Base-by-base conservation (phyloP, 805 yeast genomes). In the Lipomyces spencermartinsiae region DNA sequence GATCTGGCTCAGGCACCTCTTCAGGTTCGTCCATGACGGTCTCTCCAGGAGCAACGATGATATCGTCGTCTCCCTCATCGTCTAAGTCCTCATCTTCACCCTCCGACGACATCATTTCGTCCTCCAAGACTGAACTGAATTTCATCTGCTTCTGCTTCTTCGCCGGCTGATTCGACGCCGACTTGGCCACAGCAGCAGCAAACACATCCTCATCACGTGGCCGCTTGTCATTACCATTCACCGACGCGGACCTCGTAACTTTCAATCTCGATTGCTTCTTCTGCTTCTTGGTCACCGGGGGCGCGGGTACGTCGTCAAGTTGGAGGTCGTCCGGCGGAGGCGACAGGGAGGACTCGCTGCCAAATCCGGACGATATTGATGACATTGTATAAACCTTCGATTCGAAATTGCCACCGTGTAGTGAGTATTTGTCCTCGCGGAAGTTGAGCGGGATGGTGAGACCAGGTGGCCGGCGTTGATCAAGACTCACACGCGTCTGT, bases 91-190 rank as follows among this genome's bases (percentile, higher is more conserved):
- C 67, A 25, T 25, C 56, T 46, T 60, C 59, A 6, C 63, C 71
- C 16, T 68, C 71, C 12, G 68, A 70, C 10, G 71, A 69, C 68
- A 69, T 69, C 46, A 62, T 33, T 37, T 68, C 71, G 33, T 69
- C 71, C 25, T 65, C 69, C 7, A 69, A 61, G 7, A 69, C 66
- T 1, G 71, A 68, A 12, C 62, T 29, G 49, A 68, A 66, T 53
- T 55, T 62, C 10, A 61, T 25, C 51, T 59, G 64, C 53, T 34
- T 25, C 10, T 33, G 37, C 39, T 53, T 54, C 33, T 31, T 43
- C 6, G 25, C 35, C 6, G 54, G n/a, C 22, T 25, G 58, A 14
- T 60, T 49, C 29, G 49, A 46, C 3, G 66, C 43, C 19, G 57
- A 43, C 39, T 59, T 53, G 5, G 63, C 64, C 31, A 68, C 66